A percentile compares a stretch with the other conserved stretches of the same genome.
Evolutionary conservation across 345 rosid species (phyloP).

Genomic region (Camelina neglecta): DNA sequence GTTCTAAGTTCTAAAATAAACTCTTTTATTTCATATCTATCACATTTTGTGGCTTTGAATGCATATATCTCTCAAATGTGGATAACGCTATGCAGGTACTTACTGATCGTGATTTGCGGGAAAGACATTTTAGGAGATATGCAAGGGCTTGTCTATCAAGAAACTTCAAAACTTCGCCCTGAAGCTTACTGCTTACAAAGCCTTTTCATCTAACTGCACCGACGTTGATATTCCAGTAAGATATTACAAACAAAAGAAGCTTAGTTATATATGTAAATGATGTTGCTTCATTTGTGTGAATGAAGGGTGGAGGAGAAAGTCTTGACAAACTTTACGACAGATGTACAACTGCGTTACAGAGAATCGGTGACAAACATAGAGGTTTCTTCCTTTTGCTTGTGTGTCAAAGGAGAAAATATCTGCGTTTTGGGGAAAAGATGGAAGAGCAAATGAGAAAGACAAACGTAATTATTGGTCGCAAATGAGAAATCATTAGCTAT

Average conservation of each 20-base stretch:
- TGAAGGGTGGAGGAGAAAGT: slow-evolving; percentile 93
- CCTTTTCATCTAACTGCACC: slow-evolving; percentile 58
- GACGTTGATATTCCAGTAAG: slow-evolving; percentile 84
- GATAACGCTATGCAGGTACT: slow-evolving; percentile 54
- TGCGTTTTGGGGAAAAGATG: too few relatives aligned
- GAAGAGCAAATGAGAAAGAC: too few relatives aligned
- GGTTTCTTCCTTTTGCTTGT: slow-evolving; percentile 43
- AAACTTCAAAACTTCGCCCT: slow-evolving; percentile 57
- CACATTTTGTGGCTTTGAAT: not conserved
- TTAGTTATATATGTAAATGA: not conserved
- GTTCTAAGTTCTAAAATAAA: not conserved
- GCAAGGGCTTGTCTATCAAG: slow-evolving; percentile 68
- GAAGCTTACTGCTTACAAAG: slow-evolving; percentile 54
- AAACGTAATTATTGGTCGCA: too few relatives aligned
- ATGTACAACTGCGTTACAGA: slow-evolving; percentile 70
- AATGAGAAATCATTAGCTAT: too few relatives aligned
- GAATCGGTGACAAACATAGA: slow-evolving; percentile 69
- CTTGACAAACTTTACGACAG: slow-evolving; percentile 68
- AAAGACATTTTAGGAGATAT: slow-evolving; percentile 82
- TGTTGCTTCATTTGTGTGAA: not conserved
- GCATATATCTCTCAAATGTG: not conserved
- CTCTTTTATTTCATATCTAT: too few relatives aligned
- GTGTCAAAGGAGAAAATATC: not conserved
- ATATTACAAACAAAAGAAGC: slow-evolving; percentile 11
- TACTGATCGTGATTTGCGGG: slow-evolving; percentile 66